A percentile compares a stretch with the other conserved stretches of the same genome.
These are phyloP conservation scores for Senecio squalidus DNA, from an alignment of 140 eudicot genomes.

Conservation along the genomic window DNA sequence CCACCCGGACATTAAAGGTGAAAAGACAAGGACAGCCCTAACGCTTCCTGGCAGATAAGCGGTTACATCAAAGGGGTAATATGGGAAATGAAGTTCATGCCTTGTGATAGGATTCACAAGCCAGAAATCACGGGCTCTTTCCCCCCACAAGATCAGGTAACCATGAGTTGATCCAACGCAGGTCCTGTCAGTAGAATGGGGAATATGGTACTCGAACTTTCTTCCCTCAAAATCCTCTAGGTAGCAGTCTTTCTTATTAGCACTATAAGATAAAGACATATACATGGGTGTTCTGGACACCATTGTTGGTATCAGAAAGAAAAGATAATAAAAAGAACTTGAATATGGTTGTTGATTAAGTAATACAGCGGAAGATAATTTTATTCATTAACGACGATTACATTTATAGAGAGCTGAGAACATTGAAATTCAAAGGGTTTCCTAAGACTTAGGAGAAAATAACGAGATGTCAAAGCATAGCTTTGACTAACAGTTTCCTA, in stretches of 20 bases:
- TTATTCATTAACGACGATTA: too few species aligned
- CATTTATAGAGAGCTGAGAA: too few species aligned
- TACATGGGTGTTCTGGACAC: not conserved
- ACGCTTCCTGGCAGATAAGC: not conserved
- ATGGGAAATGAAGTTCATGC: constrained; percentile 22
- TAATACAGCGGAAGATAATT: too few species aligned
- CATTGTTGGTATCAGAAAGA: too few species aligned
- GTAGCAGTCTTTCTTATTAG: not conserved
- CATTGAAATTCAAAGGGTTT: too few species aligned
- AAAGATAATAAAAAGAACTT: too few species aligned
- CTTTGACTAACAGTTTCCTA: too few species aligned
- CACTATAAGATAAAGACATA: not conserved
- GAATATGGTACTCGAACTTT: constrained; percentile 6
- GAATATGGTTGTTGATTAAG: too few species aligned
- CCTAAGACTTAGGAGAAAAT: too few species aligned
- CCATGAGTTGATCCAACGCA: constrained; percentile 17
- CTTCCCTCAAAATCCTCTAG: constrained; percentile 14
- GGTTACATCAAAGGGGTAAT: not conserved
- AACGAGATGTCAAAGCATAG: too few species aligned
- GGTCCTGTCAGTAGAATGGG: not conserved
- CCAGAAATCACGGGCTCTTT: not conserved
- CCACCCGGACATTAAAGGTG: constrained; percentile 1
- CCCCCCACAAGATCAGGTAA: not conserved
- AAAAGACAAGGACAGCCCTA: constrained; percentile 14
- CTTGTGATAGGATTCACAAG: constrained; percentile 33